Evolutionary conservation across 805 yeast species (phyloP).

Genomic region (Lachancea kluyveri): DNA sequence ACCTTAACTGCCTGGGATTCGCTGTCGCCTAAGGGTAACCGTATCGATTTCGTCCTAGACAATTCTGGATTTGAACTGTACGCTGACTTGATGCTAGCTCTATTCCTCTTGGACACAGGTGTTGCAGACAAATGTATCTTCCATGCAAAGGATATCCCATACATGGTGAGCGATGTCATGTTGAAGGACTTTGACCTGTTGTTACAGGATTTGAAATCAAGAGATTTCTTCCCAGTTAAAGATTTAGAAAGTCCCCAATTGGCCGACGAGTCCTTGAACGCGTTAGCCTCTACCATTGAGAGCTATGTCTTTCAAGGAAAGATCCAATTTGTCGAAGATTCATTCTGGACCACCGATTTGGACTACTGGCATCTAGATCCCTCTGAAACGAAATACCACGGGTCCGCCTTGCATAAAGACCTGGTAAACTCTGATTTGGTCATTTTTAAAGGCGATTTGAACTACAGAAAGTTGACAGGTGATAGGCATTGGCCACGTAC

Average conservation of each 20-base stretch:
- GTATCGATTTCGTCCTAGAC: conserved; percentile 82
- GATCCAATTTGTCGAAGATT: conserved; percentile 48
- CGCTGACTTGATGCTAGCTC: conserved; percentile 66
- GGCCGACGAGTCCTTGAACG: conserved; percentile 39
- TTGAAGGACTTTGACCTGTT: conserved; percentile 66
- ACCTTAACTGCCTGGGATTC: conserved; percentile 59
- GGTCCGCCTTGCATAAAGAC: conserved; percentile 53
- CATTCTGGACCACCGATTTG: conserved; percentile 81
- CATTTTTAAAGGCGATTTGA: conserved; percentile 91
- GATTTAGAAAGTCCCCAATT: conserved; percentile 19
- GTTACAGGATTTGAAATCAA: conserved; percentile 48
- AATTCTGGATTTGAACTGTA: conserved; percentile 94
- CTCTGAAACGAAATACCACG: conserved; percentile 43
- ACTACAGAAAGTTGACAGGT: conserved; percentile 89
- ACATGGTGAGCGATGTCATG: conserved; percentile 97
- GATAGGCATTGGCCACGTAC: conserved; percentile 85
- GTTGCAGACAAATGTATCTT: conserved; percentile 58
- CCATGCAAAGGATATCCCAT: conserved; percentile 88
- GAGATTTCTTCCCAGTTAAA: conserved; percentile 40
- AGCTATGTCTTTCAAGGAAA: conserved; percentile 40
- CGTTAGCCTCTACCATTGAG: conserved; percentile 41
- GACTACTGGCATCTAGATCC: conserved; percentile 69
- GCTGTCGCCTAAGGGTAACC: conserved; percentile 29
- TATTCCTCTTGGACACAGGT: conserved; percentile 66
- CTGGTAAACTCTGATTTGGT: conserved; percentile 61